Evolutionary conservation across 78 protist genomes (phyloP), one percentile per base, ranked within the genome.

Genomic region (Dictyostelium capitatum): DNA sequence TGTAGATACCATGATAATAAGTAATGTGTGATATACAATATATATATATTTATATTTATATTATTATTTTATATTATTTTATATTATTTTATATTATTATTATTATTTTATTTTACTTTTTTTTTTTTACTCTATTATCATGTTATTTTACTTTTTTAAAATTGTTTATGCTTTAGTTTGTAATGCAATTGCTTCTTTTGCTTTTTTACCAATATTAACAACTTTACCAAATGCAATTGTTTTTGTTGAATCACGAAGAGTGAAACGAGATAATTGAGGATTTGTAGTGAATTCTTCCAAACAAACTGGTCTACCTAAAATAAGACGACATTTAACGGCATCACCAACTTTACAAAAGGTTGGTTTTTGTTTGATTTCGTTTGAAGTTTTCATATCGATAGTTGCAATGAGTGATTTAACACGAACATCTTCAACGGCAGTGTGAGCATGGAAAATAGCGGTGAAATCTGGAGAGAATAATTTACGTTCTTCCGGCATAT

Each of bases 251-350:
- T 98, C 98, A 30, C 99, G 96, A 1, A 99, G 79, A 47, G 97
- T 97, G 98, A 99, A 99, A 54, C 99, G 87, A 19, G 99, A 98
- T 10, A 98, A 56, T 85, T 97, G 97, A 53, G 95, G 96, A 72
- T 89, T 89, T n/a, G 77, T 67, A 67, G 96, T 54, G 93, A 82
- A 98, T 12, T 57, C 59, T 85, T 97, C 99, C 0, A 98, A 30
- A 82, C 98, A 95, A 67, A 98, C 73, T n/a, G 97, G 20, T 32
- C 62, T 43, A 15, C 28, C 9, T 5, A 89, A 47, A 73, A 84
- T 89, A 50, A 98, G 5, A 37, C 98, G 96, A 20, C 87, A 97
- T 30, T 97, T 79, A 25, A 80, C 91, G 15, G 96, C 46, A 3
- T 95, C 91, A 64, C 97, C 98, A 59, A 67, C 85, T 84, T 92